These are phyloP conservation scores for Solioccasus polychromus DNA, from an alignment of 768 basidiomycete species.

Conservation along the genomic window DNA sequence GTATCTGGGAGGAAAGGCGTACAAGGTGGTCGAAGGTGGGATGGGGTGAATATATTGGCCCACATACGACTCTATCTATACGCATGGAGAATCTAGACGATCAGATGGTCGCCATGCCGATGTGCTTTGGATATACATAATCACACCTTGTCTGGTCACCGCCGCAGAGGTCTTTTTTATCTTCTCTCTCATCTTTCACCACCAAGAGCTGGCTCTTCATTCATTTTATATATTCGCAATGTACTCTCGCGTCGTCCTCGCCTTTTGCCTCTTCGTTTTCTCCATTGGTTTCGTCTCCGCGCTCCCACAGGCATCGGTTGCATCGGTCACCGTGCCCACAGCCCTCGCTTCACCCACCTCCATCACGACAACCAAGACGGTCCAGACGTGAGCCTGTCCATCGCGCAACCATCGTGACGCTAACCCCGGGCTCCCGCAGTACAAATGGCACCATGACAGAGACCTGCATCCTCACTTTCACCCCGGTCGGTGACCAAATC, in stretches of 20 bases:
- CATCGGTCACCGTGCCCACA: constrained; percentile 17
- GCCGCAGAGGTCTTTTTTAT: constrained; percentile 30
- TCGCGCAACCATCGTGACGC: too few relatives aligned
- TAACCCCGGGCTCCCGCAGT: constrained; percentile 28
- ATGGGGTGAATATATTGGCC: constrained; percentile 38
- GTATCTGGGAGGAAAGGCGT: constrained; percentile 65
- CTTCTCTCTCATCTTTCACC: neutral
- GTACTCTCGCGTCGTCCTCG: constrained; percentile 16
- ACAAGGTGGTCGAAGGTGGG: constrained; percentile 81
- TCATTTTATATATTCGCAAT: constrained; percentile 27
- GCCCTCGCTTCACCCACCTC: constrained; percentile 33
- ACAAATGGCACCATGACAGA: constrained; percentile 49
- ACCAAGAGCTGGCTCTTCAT: constrained; percentile 40
- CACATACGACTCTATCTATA: neutral
- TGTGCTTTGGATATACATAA: neutral
- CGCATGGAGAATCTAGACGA: neutral
- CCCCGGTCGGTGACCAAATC: constrained; percentile 50
- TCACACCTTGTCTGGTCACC: neutral
- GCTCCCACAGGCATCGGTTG: constrained; percentile 18
- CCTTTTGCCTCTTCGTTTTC: constrained; percentile 25
- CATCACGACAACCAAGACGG: constrained; percentile 33
- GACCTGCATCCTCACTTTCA: constrained; percentile 59
- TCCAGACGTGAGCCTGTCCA: constrained; percentile 39
- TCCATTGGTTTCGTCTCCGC: constrained; percentile 26
- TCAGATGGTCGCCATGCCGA: neutral